Conservation (phyloP, 2,329 filamentous ascomycete species). For the Nigrospora sphaerica region DNA sequence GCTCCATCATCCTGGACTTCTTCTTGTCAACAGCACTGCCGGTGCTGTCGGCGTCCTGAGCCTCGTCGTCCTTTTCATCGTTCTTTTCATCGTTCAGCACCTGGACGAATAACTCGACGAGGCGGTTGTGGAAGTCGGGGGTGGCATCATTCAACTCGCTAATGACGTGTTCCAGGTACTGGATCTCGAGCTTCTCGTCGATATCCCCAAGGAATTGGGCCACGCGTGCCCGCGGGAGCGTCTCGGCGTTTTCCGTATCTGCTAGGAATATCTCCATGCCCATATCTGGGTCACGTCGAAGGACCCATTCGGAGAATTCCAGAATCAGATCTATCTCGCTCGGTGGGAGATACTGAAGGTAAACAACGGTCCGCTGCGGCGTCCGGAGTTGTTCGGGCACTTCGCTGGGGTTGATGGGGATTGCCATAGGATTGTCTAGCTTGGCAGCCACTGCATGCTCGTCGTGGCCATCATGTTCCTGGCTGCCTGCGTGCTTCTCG, state of each 20-base stretch:
- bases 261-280: slow-evolving; percentile 92
- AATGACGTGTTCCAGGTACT: slow-evolving; percentile 87
- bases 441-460: slow-evolving; percentile 23
- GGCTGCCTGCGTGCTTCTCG: slow-evolving; percentile 9
- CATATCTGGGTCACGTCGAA: slow-evolving; percentile 62
- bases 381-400: slow-evolving; percentile 55
- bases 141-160: slow-evolving; percentile 77
- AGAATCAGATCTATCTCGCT: slow-evolving; percentile 86
- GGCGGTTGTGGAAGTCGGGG: slow-evolving; percentile 77
- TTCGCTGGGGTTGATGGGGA: slow-evolving; percentile 3
- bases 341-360: slow-evolving; percentile 82
- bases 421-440: slow-evolving; percentile 1
- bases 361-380: slow-evolving; percentile 75
- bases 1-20: slow-evolving; percentile 38
- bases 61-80: slow-evolving; percentile 5
- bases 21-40: slow-evolving; percentile 44
- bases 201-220: slow-evolving; percentile 66
- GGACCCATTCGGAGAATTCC: slow-evolving; percentile 84
- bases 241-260: slow-evolving; percentile 93
- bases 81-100: slow-evolving; percentile 37
- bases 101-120: slow-evolving; percentile 65
- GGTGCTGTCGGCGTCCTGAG: slow-evolving; percentile 21
- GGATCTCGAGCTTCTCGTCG: slow-evolving; percentile 64
- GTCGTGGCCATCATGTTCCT: slow-evolving; percentile 20
- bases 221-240: slow-evolving; percentile 69